Base-by-base conservation (phyloP, 2,329 filamentous ascomycete species). In the Penicillium sp. region DNA sequence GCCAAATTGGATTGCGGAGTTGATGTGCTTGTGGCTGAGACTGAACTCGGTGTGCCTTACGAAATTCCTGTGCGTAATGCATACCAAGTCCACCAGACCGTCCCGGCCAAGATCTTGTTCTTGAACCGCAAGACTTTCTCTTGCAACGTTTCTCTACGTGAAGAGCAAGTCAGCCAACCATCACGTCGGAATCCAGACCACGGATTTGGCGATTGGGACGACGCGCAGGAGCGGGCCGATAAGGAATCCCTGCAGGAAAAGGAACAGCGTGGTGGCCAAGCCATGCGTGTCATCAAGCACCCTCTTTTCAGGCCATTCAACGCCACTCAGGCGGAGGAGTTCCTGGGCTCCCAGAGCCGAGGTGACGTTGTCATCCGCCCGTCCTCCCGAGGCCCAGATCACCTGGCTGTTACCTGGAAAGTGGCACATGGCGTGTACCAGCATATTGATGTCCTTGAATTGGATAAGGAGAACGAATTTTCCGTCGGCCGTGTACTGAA, bases 371-470 rank as follows among this genome's bases (percentile, higher is more conserved):
- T 99, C 57, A 97, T 99, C 67, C 88, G 94, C 41, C 93, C 94
- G 3, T 97, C 91, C 0, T 96, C 91, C 27, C 96, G 96, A 73
- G 94, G 94, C 41, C 89, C 91, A 55, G 94, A 99, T 71, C 94
- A 99, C 77, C 80, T 99, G 51, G 91, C 93, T 7, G 86, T 99
- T 43, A 99, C 94, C 0, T 99, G 94, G 94, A 99, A 99, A 78
- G 92, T 99, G 13, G 88, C 91, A 1, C 91, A 97, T 70, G 88
- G 89, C 56, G 86, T 97, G n/a, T 99, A 92, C 72, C 92, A 99
- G 75, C 94, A 99, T 73, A 90, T 99, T 60, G 94, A 99, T 73
- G 93, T 99, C 32, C 82, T 99, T 36, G 94, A 99, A 76, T 81
- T 99, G 68, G 90, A 96, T 73, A 99, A 99, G 76, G 91, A 96